Percentiles rank a stretch among this genome's conserved stretches.
These are phyloP conservation scores for Kodamaea fukazawae DNA, from an alignment of 805 yeast species.

Conservation along the genomic window DNA sequence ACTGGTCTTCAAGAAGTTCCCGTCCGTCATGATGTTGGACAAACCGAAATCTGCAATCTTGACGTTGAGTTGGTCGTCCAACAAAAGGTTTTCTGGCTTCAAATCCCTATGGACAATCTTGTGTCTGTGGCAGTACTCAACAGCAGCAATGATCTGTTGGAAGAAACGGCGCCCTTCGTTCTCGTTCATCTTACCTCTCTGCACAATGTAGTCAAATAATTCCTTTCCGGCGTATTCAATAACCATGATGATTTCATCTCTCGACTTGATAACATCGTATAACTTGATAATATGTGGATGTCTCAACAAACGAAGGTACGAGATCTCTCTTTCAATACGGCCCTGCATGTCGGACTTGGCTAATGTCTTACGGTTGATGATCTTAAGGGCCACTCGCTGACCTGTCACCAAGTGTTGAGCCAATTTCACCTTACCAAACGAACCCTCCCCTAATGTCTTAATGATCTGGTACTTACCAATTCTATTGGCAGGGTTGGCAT, in stretches of 20 bases:
- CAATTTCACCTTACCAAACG: constrained; percentile 31
- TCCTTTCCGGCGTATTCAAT: constrained; percentile 31
- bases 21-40: constrained; percentile 32
- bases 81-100: constrained; percentile 69
- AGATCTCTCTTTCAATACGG: constrained; percentile 27
- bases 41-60: constrained; percentile 31
- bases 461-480: constrained; percentile 63
- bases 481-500: constrained; percentile 39
- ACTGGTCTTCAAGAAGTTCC: constrained; percentile 29
- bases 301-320: constrained; percentile 27
- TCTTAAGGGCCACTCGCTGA: constrained; percentile 28
- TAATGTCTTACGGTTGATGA: constrained; percentile 29
- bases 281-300: constrained; percentile 32
- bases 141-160: constrained; percentile 31
- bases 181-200: constrained; percentile 29
- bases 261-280: constrained; percentile 30
- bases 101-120: constrained; percentile 60
- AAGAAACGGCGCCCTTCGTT: constrained; percentile 29
- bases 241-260: constrained; percentile 31
- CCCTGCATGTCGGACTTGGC: constrained; percentile 33
- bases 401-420: constrained; percentile 30
- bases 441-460: constrained; percentile 30
- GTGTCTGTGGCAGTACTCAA: constrained; percentile 31
- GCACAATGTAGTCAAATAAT: constrained; percentile 29
- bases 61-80: constrained; percentile 29